These are phyloP conservation scores for Naganishia onofrii DNA, from an alignment of 768 basidiomycete species.

Conservation along the genomic window DNA sequence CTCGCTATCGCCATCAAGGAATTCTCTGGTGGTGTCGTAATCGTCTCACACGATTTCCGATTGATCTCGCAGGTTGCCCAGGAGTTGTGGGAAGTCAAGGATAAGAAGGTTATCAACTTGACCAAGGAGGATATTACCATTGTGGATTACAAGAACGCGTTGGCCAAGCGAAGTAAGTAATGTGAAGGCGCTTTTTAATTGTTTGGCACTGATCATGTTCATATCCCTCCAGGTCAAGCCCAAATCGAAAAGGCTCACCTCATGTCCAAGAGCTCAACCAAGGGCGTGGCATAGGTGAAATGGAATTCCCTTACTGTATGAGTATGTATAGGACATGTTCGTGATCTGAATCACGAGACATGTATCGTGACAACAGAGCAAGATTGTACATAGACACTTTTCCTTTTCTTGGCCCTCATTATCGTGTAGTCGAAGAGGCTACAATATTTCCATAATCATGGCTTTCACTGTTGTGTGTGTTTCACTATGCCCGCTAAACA, in stretches of 20 bases:
- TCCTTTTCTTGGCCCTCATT: neutral
- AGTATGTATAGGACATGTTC: neutral
- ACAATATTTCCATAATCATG: conserved; percentile 2
- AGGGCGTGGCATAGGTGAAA: conserved; percentile 37
- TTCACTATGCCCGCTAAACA: too few species aligned
- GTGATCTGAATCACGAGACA: conserved; percentile 4
- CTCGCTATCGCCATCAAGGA: conserved; percentile 92
- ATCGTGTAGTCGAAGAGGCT: neutral
- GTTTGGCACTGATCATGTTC: neutral
- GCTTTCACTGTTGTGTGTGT: too few species aligned
- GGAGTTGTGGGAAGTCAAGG: conserved; percentile 97
- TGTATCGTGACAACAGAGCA: neutral
- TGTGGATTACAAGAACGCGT: conserved; percentile 80
- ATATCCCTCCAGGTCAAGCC: conserved; percentile 61
- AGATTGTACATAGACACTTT: conserved; percentile 18
- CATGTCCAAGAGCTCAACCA: conserved; percentile 72
- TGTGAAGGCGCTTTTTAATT: neutral
- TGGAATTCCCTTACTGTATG: conserved; percentile 7
- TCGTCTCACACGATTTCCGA: conserved; percentile 99
- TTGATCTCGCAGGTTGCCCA: conserved; percentile 97
- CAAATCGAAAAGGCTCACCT: conserved; percentile 91
- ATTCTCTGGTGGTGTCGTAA: conserved; percentile 96
- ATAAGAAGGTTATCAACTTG: conserved; percentile 86
- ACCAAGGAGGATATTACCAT: conserved; percentile 88
- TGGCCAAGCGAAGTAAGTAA: conserved; percentile 71